phyloP scores from a whole-genome alignment of 2,329 filamentous ascomycete species.

The Dendryphion nanum region DNA sequence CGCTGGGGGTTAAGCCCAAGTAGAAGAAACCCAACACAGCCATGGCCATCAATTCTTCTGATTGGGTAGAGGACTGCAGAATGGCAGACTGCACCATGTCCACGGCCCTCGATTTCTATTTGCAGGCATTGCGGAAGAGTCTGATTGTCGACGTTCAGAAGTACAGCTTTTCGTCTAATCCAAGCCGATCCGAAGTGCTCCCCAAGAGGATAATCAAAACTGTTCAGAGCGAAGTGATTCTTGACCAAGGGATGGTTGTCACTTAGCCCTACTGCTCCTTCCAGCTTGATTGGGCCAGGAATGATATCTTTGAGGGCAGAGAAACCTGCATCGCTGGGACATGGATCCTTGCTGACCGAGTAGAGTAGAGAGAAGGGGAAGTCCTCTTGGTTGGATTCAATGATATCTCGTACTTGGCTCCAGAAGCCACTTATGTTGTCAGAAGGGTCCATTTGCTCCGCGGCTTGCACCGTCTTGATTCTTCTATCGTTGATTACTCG shows the following conservation, averaged over 20 bases:
- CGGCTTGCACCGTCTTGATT: background rate
- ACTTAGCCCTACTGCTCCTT: slow-evolving; percentile 7
- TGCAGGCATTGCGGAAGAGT: slow-evolving; percentile 27
- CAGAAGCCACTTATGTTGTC: slow-evolving; percentile 7
- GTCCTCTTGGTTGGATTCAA: slow-evolving; percentile 8
- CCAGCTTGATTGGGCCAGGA: slow-evolving; percentile 5
- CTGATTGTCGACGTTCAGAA: slow-evolving; percentile 21
- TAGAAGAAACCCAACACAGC: slow-evolving; percentile 28
- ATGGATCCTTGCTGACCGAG: no score
- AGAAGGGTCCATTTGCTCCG: slow-evolving; percentile 1
- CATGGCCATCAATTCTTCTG: slow-evolving; percentile 20
- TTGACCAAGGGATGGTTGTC: slow-evolving; percentile 6
- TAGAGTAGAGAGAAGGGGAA: slow-evolving; percentile 9
- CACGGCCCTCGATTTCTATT: slow-evolving; percentile 26
- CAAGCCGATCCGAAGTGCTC: slow-evolving; percentile 9
- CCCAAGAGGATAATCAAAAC: slow-evolving; percentile 5
- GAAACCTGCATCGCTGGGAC: slow-evolving; percentile 1
- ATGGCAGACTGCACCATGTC: slow-evolving; percentile 22
- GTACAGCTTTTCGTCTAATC: slow-evolving; percentile 5
- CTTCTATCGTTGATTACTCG: slow-evolving; percentile 16
- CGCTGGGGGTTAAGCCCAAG: slow-evolving; percentile 37
- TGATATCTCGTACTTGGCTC: slow-evolving; percentile 5
- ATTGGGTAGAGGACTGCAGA: slow-evolving; percentile 20
- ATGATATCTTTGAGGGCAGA: slow-evolving; percentile 2
- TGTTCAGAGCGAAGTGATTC: slow-evolving; percentile 5